Conservation (phyloP, 306 rosid genomes). For the Prunus mongolica region DNA sequence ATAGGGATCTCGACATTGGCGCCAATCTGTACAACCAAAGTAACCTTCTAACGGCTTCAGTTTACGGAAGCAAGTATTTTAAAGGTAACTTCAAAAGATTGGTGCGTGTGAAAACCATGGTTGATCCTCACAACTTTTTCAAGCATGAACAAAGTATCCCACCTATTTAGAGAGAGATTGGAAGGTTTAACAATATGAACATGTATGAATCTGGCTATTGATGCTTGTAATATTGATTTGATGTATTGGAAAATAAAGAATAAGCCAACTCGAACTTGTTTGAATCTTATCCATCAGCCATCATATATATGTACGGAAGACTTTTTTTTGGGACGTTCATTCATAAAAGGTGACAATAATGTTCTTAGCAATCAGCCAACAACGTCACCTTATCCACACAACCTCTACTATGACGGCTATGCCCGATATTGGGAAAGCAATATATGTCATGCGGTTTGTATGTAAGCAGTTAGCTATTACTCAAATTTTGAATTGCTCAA, state of each 20-base stretch:
- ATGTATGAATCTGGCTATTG: background rate
- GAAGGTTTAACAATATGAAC: background rate
- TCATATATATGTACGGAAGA: too few relatives aligned
- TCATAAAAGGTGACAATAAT: too few relatives aligned
- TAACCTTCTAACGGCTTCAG: conserved; percentile 11
- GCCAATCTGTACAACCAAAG: background rate
- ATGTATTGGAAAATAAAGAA: background rate
- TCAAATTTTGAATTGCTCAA: too few relatives aligned
- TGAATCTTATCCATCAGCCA: too few relatives aligned
- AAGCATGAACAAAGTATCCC: conserved; percentile 38
- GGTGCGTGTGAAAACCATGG: conserved; percentile 24
- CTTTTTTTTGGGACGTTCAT: too few relatives aligned
- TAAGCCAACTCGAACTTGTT: background rate
- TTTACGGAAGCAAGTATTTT: conserved; percentile 32
- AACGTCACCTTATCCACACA: too few relatives aligned
- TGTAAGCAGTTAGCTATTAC: too few relatives aligned
- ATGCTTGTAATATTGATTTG: background rate
- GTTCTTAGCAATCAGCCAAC: too few relatives aligned
- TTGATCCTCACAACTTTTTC: conserved; percentile 37
- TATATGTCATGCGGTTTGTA: too few relatives aligned
- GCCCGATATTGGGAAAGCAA: too few relatives aligned
- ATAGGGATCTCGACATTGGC: conserved; percentile 31
- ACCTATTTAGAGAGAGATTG: background rate
- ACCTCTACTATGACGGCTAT: too few relatives aligned
- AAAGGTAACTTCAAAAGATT: conserved; percentile 23